Evolutionary conservation across 805 yeast species (phyloP).

Genomic region (Lipomyces yamadae): DNA sequence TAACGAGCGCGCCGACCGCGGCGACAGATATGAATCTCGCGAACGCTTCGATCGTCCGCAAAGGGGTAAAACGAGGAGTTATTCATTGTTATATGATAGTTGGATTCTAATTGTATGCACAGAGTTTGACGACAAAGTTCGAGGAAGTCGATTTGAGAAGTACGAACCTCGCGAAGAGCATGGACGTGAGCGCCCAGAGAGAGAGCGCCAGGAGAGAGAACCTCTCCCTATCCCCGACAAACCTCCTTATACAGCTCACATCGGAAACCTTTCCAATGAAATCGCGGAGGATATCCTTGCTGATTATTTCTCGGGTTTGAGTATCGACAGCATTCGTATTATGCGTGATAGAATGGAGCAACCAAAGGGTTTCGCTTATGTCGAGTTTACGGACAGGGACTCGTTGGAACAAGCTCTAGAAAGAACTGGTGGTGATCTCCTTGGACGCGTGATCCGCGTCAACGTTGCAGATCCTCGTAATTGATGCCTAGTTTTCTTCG

Average conservation of each 20-base stretch:
- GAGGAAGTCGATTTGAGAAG: slow-evolving; percentile 31
- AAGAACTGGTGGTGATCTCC: slow-evolving; percentile 71
- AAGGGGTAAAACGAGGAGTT: slow-evolving; percentile 5
- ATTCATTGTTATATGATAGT: neutral
- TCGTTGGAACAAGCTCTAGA: slow-evolving; percentile 75
- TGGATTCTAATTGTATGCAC: neutral
- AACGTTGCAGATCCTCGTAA: slow-evolving; percentile 71
- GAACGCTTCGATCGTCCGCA: slow-evolving; percentile 25
- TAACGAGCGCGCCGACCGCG: slow-evolving; percentile 17
- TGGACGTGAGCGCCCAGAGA: slow-evolving; percentile 18
- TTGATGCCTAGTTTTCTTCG: neutral
- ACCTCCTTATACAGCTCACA: slow-evolving; percentile 91
- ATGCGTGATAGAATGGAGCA: slow-evolving; percentile 72
- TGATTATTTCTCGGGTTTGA: slow-evolving; percentile 48
- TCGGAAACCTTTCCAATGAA: slow-evolving; percentile 85
- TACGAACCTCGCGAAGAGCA: slow-evolving; percentile 19
- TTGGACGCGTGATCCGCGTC: slow-evolving; percentile 68
- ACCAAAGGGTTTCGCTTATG: slow-evolving; percentile 86
- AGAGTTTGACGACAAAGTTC: slow-evolving; percentile 27
- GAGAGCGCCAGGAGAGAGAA: slow-evolving; percentile 40
- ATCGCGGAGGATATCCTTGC: slow-evolving; percentile 61
- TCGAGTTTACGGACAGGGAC: slow-evolving; percentile 82
- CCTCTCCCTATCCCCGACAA: slow-evolving; percentile 87
- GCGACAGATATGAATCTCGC: slow-evolving; percentile 16
- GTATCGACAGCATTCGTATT: slow-evolving; percentile 65